Percentiles rank a stretch among this genome's conserved stretches.
These are phyloP conservation scores for Ceratocystiopsis sp. DNA, from an alignment of 2,329 filamentous ascomycete species.

Conservation along the genomic window DNA sequence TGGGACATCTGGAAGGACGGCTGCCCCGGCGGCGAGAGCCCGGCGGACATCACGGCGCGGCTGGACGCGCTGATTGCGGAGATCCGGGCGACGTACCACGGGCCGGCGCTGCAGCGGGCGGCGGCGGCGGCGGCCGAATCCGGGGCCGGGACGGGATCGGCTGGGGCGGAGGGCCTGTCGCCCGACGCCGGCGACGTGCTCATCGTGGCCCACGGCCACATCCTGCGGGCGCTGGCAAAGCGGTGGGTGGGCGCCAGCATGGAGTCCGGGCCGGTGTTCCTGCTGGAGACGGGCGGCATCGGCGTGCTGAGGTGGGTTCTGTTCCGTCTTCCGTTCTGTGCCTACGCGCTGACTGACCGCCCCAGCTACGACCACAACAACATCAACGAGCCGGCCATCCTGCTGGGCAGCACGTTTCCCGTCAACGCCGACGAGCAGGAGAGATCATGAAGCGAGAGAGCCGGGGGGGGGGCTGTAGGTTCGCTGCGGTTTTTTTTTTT, in stretches of 20 bases:
- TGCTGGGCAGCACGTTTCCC: slow-evolving; percentile 56
- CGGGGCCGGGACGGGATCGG: slow-evolving; percentile 22
- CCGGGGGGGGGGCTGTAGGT: not conserved
- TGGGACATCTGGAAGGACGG: slow-evolving; percentile 91
- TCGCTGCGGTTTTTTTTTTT: too few relatives aligned
- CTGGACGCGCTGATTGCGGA: slow-evolving; percentile 62
- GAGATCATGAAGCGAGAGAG: slow-evolving; percentile 1
- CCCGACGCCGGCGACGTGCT: slow-evolving; percentile 42
- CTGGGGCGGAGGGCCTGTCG: not conserved
- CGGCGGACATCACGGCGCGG: slow-evolving; percentile 53
- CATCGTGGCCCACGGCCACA: slow-evolving; percentile 80
- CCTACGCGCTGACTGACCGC: too few relatives aligned
- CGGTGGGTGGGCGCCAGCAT: slow-evolving; percentile 64
- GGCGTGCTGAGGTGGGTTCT: slow-evolving; percentile 51
- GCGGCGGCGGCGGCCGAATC: slow-evolving; percentile 25
- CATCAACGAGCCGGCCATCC: slow-evolving; percentile 61
- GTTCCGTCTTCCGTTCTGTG: too few relatives aligned
- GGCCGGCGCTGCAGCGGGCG: slow-evolving; percentile 17
- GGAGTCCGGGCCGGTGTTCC: slow-evolving; percentile 56
- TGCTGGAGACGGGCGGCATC: slow-evolving; percentile 79
- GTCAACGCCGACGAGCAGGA: slow-evolving; percentile 21
- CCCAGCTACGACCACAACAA: slow-evolving; percentile 62
- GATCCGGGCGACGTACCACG: slow-evolving; percentile 50
- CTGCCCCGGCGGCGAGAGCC: slow-evolving; percentile 69
- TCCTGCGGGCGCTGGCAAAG: slow-evolving; percentile 74